Conservation (phyloP, 306 rosid species). For the Neltuma alba region DNA sequence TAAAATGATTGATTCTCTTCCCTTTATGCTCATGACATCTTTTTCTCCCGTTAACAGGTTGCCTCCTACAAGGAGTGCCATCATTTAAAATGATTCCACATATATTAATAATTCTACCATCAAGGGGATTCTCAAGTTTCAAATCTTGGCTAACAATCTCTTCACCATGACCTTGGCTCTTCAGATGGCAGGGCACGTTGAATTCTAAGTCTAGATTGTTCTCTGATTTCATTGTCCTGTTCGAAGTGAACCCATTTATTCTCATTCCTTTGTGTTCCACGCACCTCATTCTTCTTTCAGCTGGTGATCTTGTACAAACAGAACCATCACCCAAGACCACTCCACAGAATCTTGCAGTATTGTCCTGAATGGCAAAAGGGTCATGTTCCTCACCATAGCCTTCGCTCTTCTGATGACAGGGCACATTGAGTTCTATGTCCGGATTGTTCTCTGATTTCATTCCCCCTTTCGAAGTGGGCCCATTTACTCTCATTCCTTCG, state of each 20-base stretch:
- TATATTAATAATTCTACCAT: slow-evolving; percentile 30
- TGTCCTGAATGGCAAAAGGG: slow-evolving; percentile 33
- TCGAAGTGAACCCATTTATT: slow-evolving; percentile 29
- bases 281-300: slow-evolving; percentile 73
- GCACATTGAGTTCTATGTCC: slow-evolving; percentile 6
- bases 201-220: slow-evolving; percentile 11
- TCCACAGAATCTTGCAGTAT: slow-evolving; percentile 58
- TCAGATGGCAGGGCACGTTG: slow-evolving; percentile 10
- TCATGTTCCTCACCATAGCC: slow-evolving; percentile 35
- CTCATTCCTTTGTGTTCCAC: slow-evolving; percentile 79
- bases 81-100: slow-evolving; percentile 69
- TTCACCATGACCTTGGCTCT: slow-evolving; percentile 28
- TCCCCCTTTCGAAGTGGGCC: slow-evolving; percentile 11
- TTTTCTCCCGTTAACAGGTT: slow-evolving; percentile 66
- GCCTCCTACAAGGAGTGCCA: slow-evolving; percentile 63
- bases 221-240: slow-evolving; percentile 32
- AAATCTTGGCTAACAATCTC: slow-evolving; percentile 29
- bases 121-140: slow-evolving; percentile 16
- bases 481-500: slow-evolving; percentile 67
- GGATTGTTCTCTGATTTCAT: slow-evolving; percentile 34
- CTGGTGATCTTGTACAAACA: slow-evolving; percentile 64
- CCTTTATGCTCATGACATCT: slow-evolving; percentile 88
- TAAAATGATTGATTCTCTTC: slow-evolving; percentile 40
- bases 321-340: slow-evolving; percentile 53
- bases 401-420: slow-evolving; percentile 16